Evolutionary conservation across 2,329 filamentous ascomycete species (phyloP), one percentile per base, ranked within the genome.

Genomic region (Shiraia sp.): DNA sequence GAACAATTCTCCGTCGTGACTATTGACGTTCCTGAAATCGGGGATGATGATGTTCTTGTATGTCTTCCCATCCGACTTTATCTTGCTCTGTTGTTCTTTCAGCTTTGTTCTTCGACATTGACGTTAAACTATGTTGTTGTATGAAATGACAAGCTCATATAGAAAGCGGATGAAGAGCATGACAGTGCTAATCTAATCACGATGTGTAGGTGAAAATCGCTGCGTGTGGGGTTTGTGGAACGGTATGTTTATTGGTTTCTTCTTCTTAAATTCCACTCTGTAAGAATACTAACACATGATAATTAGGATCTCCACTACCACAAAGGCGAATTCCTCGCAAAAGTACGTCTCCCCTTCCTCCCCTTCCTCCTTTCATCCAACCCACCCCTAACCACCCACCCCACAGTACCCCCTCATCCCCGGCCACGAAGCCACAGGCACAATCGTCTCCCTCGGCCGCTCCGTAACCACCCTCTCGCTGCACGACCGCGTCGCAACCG

Each of bases 401-500:
- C 10, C 23, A 2, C 14, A 60, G 57, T 60, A 44, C 40, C 57
- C 57, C 1, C 40, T 60, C 13, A 59, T 57, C 29, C 57, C 57
- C 2, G 57, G 83, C 35, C 84, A 87, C 56, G 84, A 87, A 66
- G 85, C 83, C 25, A 80, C 85, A 28, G 84, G 84, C 53, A 77
- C 82, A 25, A 75, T 87, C 40, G 83, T 80, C 23, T 80, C 76
- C 10, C 61, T 81, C 27, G 80, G 79, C 33, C 74, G 74, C 47
- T 76, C 81, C 52, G 82, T 86, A 49, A 80, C 77, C 53, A 77
- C 74, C 30, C 82, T 87, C 68, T 59, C 75, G 35, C 59, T 86
- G 40, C 82, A 83, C 40, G 81, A 86, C 57, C 79, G 82, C 32
- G 83, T 87, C 24, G 75, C 72, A 4, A 72, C 79, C 25, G 80